Base-by-base conservation (phyloP, 371 early-diverging fungal species). In the Actinomortierella wolfii region DNA sequence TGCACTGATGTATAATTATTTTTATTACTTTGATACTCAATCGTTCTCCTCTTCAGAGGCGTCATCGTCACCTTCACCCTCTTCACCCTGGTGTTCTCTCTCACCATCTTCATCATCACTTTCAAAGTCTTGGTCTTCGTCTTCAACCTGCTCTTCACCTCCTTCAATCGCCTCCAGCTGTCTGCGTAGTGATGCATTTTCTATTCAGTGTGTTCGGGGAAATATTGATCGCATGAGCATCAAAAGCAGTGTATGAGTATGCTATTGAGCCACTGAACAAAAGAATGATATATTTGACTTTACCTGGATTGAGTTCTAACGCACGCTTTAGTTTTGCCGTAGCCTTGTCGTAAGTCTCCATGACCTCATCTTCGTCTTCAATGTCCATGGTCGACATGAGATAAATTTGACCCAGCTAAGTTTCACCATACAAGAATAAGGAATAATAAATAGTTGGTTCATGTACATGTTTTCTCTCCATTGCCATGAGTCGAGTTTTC, bases 351-450 rank as follows among this genome's bases (percentile, higher is more conserved):
- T 64, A 63, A 1, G 70, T 64, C 24, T 76, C 68, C 56, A 78
- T 64, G 45, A 67, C 56, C 42, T 47, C 13, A 26, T 78, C 76
- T 14, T 78, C 78, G 23, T 78, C 73, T n/a, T 56, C 64, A 21
- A 54, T 61, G 41, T 76, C 44, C n/a, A 56, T 64, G 14, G 65
- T 59, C 41, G 76, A 67, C 68, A 78, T 67, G 48, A 78, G 46
- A 59, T 68, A 78, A 3, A 65, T 71, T 52, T 78, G 71, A 7
- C 78, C 78, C 46, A 76, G 48, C 78, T 78, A 41, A 15, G 26
- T 18, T 29, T 11, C 21, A 18, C 21, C 26, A n/a, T 6, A 6
- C 34, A 34, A 34, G 11, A 34, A 34, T 4, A 34, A 34, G 34
- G 34, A 34, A 34, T 6, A 34, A 34, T 34, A 11, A 34, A 34